A percentile compares a stretch with the other conserved stretches of the same genome.
phyloP scores from a whole-genome alignment of 2,329 filamentous ascomycete genomes.

The Neobulgaria alba region DNA sequence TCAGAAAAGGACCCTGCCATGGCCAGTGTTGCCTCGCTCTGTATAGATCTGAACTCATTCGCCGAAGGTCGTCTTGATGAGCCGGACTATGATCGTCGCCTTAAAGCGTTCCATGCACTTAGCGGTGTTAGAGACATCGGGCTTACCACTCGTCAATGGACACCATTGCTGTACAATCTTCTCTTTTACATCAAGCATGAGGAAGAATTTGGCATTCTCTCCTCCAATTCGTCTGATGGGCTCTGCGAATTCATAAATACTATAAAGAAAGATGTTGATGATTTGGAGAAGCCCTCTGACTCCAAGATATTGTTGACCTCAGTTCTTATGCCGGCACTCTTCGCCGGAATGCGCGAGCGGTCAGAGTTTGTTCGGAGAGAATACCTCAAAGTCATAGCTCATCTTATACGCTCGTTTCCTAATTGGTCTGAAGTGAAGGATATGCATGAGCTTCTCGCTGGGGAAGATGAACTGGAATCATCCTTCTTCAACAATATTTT shows the following conservation, averaged over 20 bases:
- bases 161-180: slow-evolving; percentile 80
- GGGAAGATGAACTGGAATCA: slow-evolving; percentile 47
- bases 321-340: slow-evolving; percentile 67
- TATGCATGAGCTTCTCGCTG: slow-evolving; percentile 60
- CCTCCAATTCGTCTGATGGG: slow-evolving; percentile 70
- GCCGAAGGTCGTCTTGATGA: slow-evolving; percentile 66
- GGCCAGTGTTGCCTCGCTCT: slow-evolving; percentile 57
- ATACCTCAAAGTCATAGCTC: slow-evolving; percentile 69
- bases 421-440: slow-evolving; percentile 65
- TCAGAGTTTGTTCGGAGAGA: slow-evolving; percentile 83
- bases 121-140: slow-evolving; percentile 50
- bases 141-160: slow-evolving; percentile 70
- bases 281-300: slow-evolving; percentile 27
- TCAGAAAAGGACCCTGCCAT: slow-evolving; percentile 55
- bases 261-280: slow-evolving; percentile 38
- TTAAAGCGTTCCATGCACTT: slow-evolving; percentile 67
- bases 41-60: slow-evolving; percentile 73
- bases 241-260: slow-evolving; percentile 70
- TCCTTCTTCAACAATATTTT: slow-evolving; percentile 92
- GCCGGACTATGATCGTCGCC: slow-evolving; percentile 76
- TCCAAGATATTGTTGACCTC: slow-evolving; percentile 52
- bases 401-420: slow-evolving; percentile 63
- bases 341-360: slow-evolving; percentile 63
- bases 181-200: slow-evolving; percentile 78
- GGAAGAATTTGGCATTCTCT: slow-evolving; percentile 79